These are phyloP conservation scores for Calonectria hongkongensis DNA, from an alignment of 2,329 filamentous ascomycete genomes.

Conservation along the genomic window DNA sequence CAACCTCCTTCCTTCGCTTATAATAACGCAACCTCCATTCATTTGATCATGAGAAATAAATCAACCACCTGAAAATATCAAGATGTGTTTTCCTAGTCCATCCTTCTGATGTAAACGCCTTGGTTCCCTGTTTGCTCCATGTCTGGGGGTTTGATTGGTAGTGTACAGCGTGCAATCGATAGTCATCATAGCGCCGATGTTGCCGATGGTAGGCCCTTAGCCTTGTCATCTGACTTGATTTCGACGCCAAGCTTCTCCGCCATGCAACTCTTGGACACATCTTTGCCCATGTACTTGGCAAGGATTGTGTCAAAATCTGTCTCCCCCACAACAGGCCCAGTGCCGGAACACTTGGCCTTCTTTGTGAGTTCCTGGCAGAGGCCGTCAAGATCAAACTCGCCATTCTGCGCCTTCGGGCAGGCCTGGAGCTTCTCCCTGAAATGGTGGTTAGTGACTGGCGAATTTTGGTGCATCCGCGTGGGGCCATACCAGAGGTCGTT, in stretches of 20 bases:
- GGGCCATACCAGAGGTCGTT: slow-evolving; percentile 91
- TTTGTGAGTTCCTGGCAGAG: slow-evolving; percentile 94
- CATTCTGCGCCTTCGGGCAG: slow-evolving; percentile 90
- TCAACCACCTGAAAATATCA: slow-evolving; percentile 32
- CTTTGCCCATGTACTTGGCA: slow-evolving; percentile 75
- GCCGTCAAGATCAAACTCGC: slow-evolving; percentile 94
- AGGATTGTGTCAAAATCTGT: slow-evolving; percentile 90
- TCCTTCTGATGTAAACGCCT: slow-evolving; percentile 55
- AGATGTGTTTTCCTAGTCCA: slow-evolving; percentile 50
- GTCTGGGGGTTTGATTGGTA: slow-evolving; percentile 47
- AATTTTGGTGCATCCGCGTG: neutral
- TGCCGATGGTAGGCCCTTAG: slow-evolving; percentile 45
- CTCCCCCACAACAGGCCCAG: slow-evolving; percentile 91
- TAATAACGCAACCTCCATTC: slow-evolving; percentile 27
- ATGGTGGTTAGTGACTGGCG: slow-evolving; percentile 62
- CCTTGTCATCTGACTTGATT: slow-evolving; percentile 53
- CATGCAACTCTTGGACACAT: slow-evolving; percentile 59
- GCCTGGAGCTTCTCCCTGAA: slow-evolving; percentile 91
- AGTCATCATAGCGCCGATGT: slow-evolving; percentile 39
- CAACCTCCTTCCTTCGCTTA: slow-evolving; percentile 26
- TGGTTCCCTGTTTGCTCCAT: slow-evolving; percentile 51
- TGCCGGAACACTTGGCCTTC: slow-evolving; percentile 96
- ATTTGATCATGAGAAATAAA: slow-evolving; percentile 33
- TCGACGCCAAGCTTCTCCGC: slow-evolving; percentile 77
- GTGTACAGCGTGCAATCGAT: slow-evolving; percentile 50